Base-by-base conservation (phyloP, 345 rosid genomes). In the Triadica sebifera region DNA sequence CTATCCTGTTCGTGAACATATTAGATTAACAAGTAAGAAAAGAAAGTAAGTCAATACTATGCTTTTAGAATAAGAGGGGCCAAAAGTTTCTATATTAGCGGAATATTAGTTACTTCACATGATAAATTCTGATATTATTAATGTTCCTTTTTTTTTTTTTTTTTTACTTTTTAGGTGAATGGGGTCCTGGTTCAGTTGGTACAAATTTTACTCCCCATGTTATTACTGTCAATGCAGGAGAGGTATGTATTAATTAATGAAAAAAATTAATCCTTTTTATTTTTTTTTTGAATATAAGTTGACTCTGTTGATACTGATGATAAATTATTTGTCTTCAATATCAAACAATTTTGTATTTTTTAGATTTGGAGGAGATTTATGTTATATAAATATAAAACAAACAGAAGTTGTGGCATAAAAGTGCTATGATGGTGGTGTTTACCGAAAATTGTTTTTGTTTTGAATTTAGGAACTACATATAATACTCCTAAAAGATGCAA, bases 141-240 rank as follows among this genome's bases (percentile, higher is more conserved):
- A 70, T 71, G 71, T 55, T 77, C n/a, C n/a, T n/a, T n/a, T n/a
- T n/a, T n/a, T n/a, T n/a, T 15, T 57, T 77, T 71, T 25, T 43
- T 50, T 77, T 59, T 67, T 24, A 45, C 75, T 41, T 80, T 81
- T 52, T 74, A 91, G 94, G 93, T 59, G 89, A 86, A 34, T 70
- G 78, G 85, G 70, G 75, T 76, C 76, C 85, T 49, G 56, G 80
- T 74, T 84, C 91, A 69, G 80, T 89, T 15, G 91, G 94, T 65
- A 85, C 94, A 67, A 88, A 82, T 81, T 90, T 91, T 74, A 87
- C 88, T 0, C 93, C 97, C 19, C 97, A 91, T 82, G 79, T 91
- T 71, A 88, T 91, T 80, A 86, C 86, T 59, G 93, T 91, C 82
- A 84, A 88, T 73, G 76, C 93, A 6, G 94, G 97, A 46, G 97